A percentile compares a stretch with the other conserved stretches of the same genome.
Conservation (phyloP, 805 yeast species). For the Brettanomyces anomalus region DNA sequence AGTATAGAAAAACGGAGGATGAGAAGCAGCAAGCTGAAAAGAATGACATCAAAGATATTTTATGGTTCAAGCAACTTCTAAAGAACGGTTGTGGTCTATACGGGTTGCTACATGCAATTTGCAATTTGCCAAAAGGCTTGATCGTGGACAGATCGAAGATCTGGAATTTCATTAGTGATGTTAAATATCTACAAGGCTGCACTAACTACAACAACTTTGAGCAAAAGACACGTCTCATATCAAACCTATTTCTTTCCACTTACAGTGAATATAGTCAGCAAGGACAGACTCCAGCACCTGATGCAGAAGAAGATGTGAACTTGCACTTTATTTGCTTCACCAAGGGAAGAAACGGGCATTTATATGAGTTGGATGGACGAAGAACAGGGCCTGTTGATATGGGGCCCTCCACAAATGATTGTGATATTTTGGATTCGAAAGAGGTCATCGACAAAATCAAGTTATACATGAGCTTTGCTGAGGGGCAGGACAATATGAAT, state of each 20-base stretch:
- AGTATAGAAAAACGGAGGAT: constrained; percentile 29
- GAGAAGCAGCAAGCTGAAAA: constrained; percentile 4
- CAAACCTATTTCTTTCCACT: constrained; percentile 19
- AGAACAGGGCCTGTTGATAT: constrained; percentile 65
- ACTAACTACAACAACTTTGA: constrained; percentile 13
- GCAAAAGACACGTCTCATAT: constrained; percentile 21
- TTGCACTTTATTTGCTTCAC: constrained; percentile 75
- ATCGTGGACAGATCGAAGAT: constrained; percentile 29
- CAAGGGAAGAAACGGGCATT: constrained; percentile 40
- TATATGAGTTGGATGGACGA: constrained; percentile 88
- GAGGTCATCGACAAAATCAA: constrained; percentile 47
- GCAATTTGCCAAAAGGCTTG: constrained; percentile 38
- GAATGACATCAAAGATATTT: constrained; percentile 25
- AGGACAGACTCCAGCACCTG: constrained; percentile 65
- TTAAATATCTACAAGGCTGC: constrained; percentile 6
- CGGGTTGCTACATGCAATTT: constrained; percentile 62
- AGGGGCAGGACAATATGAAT: constrained; percentile 47
- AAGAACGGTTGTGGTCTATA: constrained; percentile 89
- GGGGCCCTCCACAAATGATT: constrained; percentile 26
- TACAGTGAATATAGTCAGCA: constrained; percentile 37
- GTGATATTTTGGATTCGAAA: constrained; percentile 46
- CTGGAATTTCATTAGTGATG: constrained; percentile 12
- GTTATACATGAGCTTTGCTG: constrained; percentile 56
- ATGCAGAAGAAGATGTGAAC: constrained; percentile 43
- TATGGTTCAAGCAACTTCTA: constrained; percentile 84